These are phyloP conservation scores for Cerioporus squamosus DNA, from an alignment of 1,284 basidiomycete genomes.

Conservation along the genomic window DNA sequence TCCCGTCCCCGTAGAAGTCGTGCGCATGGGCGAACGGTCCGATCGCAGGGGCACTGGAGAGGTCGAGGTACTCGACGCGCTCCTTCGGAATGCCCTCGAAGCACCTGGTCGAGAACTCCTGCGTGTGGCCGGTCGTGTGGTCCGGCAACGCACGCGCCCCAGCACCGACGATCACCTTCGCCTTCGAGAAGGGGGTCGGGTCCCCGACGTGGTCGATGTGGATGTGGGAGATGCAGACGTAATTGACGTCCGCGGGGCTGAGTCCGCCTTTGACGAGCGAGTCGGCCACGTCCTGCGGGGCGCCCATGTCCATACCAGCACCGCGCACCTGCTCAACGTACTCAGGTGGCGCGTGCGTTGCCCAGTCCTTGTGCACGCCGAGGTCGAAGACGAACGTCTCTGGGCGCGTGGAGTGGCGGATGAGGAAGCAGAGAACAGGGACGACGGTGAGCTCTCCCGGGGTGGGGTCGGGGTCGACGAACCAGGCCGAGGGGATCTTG, in stretches of 20 bases:
- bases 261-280: slow-evolving; percentile 52
- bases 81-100: slow-evolving; percentile 45
- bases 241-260: slow-evolving; percentile 42
- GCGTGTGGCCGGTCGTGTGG: slow-evolving; percentile 40
- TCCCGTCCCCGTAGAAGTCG: slow-evolving; percentile 62
- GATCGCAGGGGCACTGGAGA: slow-evolving; percentile 28
- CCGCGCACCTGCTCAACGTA: background rate
- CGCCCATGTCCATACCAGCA: slow-evolving; percentile 20
- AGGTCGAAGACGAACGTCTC: slow-evolving; percentile 53
- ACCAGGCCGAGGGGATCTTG: slow-evolving; percentile 36
- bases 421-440: slow-evolving; percentile 53
- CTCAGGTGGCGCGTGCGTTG: slow-evolving; percentile 24
- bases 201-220: slow-evolving; percentile 42
- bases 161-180: slow-evolving; percentile 49
- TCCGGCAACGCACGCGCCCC: slow-evolving; percentile 38
- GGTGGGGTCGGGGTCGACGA: slow-evolving; percentile 43
- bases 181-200: slow-evolving; percentile 44
- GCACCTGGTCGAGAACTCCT: slow-evolving; percentile 34
- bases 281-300: slow-evolving; percentile 49
- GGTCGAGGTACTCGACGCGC: slow-evolving; percentile 40
- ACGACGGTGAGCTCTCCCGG: slow-evolving; percentile 32
- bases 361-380: slow-evolving; percentile 50
- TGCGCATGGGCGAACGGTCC: slow-evolving; percentile 55
- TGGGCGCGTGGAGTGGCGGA: slow-evolving; percentile 48
- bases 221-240: slow-evolving; percentile 49